A percentile compares a stretch with the other conserved stretches of the same genome.
Evolutionary conservation across 441 rosid genomes (phyloP).

Genomic region (Theobroma grandiflorum): DNA sequence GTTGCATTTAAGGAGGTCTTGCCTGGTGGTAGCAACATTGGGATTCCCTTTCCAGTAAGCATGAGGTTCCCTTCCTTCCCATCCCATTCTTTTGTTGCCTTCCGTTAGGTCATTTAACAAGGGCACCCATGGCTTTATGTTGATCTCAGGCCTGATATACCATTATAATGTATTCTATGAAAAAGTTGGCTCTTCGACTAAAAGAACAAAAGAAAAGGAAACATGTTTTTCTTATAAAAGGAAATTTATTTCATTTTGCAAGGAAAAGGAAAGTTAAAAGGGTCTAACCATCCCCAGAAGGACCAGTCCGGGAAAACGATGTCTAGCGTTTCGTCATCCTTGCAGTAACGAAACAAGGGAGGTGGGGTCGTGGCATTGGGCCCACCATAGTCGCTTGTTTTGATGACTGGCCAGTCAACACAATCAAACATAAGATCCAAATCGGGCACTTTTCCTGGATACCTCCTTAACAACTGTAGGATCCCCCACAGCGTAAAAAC

Average conservation of each 20-base stretch:
- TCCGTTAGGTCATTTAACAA: slow-evolving; percentile 53
- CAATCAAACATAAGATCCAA: slow-evolving; percentile 78
- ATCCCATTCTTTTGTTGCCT: slow-evolving; percentile 54
- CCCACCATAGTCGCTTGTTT: slow-evolving; percentile 30
- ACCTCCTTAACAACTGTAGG: slow-evolving; percentile 62
- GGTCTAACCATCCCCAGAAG: slow-evolving; percentile 74
- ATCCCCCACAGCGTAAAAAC: slow-evolving; percentile 76
- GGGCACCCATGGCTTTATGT: slow-evolving; percentile 63
- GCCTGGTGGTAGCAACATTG: slow-evolving; percentile 49
- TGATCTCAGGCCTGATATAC: slow-evolving; percentile 59
- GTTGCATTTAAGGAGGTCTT: slow-evolving; percentile 69
- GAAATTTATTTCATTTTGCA: no score
- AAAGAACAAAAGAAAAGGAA: not conserved
- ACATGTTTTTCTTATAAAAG: no score
- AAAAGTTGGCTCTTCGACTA: no score
- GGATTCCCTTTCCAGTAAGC: slow-evolving; percentile 88
- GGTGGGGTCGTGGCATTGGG: slow-evolving; percentile 55
- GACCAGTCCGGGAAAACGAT: slow-evolving; percentile 84
- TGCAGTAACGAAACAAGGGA: slow-evolving; percentile 70
- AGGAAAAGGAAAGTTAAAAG: not conserved
- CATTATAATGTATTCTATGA: no score
- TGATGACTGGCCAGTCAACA: slow-evolving; percentile 70
- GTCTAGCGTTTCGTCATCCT: slow-evolving; percentile 55
- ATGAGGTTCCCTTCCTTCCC: slow-evolving; percentile 63
- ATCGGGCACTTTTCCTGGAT: slow-evolving; percentile 68